Percentiles rank a stretch among this genome's conserved stretches.
These are phyloP conservation scores for Penicillium malachiteum DNA, from an alignment of 495 filamentous ascomycete species.

Conservation along the genomic window DNA sequence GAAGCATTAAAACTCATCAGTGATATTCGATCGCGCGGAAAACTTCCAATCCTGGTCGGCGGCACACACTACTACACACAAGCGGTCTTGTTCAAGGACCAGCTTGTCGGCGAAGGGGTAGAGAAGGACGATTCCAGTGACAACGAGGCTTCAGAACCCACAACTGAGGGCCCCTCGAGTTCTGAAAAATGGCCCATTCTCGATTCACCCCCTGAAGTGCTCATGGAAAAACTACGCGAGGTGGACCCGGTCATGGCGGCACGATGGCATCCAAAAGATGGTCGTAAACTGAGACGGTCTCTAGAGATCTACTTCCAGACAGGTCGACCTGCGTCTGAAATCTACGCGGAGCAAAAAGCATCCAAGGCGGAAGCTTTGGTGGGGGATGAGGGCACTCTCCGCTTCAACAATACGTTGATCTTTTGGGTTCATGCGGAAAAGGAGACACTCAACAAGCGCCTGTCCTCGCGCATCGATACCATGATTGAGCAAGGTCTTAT, in stretches of 20 bases:
- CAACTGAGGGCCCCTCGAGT: slow-evolving; percentile 22
- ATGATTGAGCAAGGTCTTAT: slow-evolving; percentile 80
- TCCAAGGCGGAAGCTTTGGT: slow-evolving; percentile 26
- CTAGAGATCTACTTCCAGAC: slow-evolving; percentile 85
- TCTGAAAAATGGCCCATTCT: slow-evolving; percentile 66
- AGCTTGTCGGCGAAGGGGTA: slow-evolving; percentile 47
- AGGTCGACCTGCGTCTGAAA: slow-evolving; percentile 75
- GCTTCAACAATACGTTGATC: slow-evolving; percentile 60
- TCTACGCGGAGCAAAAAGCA: slow-evolving; percentile 73
- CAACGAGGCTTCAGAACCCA: slow-evolving; percentile 21
- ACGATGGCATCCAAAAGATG: slow-evolving; percentile 91
- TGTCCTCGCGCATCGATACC: slow-evolving; percentile 73
- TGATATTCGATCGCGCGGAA: slow-evolving; percentile 73
- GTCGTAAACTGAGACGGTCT: slow-evolving; percentile 83
- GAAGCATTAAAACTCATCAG: slow-evolving; percentile 68
- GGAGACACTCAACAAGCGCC: slow-evolving; percentile 62
- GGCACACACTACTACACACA: slow-evolving; percentile 96
- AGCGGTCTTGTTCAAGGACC: slow-evolving; percentile 74
- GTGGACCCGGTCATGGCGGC: slow-evolving; percentile 89
- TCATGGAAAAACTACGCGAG: slow-evolving; percentile 68
- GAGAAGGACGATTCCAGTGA: slow-evolving; percentile 7
- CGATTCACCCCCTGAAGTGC: slow-evolving; percentile 61
- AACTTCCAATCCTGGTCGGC: slow-evolving; percentile 86
- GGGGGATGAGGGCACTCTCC: slow-evolving; percentile 32
- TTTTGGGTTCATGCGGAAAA: slow-evolving; percentile 84